These are phyloP conservation scores for Chromera velia DNA, from an alignment of 73 alveolate genomes.

Conservation along the genomic window DNA sequence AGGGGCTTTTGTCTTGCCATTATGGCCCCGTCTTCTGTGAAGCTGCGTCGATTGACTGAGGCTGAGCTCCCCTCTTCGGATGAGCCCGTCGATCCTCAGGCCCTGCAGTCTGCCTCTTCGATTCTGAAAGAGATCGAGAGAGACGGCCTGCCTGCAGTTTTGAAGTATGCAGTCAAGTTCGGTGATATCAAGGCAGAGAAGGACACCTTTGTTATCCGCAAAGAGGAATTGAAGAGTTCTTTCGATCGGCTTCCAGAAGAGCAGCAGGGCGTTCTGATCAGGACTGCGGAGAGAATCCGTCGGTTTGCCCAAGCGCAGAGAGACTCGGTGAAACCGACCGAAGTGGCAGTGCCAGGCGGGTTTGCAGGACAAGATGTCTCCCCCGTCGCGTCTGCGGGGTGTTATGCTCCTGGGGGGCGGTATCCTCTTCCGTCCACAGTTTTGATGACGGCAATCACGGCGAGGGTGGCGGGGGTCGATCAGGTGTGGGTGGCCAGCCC, in stretches of 20 bases:
- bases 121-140: not conserved
- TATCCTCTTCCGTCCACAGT: not conserved
- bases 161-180: not conserved
- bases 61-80: too few species aligned
- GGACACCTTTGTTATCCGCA: not conserved
- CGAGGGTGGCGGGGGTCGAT: not conserved
- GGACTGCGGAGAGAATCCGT: not conserved
- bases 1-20: too few species aligned
- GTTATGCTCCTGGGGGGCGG: conserved; percentile 2
- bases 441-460: not conserved
- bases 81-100: not conserved
- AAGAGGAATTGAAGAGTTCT: not conserved
- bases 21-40: too few species aligned
- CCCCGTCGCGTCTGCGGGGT: not conserved
- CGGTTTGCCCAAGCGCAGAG: not conserved
- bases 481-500: not conserved
- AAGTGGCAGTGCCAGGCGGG: not conserved
- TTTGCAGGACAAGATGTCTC: not conserved
- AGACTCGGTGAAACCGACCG: not conserved
- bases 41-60: too few species aligned
- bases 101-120: not conserved
- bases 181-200: not conserved
- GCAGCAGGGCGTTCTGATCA: not conserved
- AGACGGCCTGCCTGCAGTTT: not conserved
- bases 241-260: not conserved